Evolutionary conservation across 345 rosid species (phyloP).

Genomic region (Dipteronia dyeriana): DNA sequence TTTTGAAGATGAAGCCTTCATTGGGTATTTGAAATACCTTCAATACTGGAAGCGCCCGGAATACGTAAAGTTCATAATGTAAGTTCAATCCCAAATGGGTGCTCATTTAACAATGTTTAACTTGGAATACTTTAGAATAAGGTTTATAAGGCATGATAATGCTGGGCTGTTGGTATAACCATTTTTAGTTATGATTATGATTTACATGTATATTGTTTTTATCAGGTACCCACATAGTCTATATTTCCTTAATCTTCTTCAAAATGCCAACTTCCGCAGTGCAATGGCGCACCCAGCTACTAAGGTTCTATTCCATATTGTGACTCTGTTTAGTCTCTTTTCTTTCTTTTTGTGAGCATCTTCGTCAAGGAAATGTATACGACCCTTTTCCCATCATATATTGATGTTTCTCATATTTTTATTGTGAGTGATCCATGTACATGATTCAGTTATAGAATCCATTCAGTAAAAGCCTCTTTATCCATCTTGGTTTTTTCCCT

Average conservation of each 20-base stretch:
- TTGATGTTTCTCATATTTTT: no score
- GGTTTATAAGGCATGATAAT: no score
- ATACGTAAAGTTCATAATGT: conserved; percentile 87
- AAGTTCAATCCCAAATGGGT: conserved; percentile 30
- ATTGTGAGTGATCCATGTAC: background rate
- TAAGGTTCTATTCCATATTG: conserved; percentile 54
- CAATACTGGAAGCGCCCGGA: conserved; percentile 95
- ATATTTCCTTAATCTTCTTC: conserved; percentile 89
- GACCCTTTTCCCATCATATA: background rate
- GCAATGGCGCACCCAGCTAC: conserved; percentile 97
- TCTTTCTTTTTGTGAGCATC: conserved; percentile 8
- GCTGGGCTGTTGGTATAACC: background rate
- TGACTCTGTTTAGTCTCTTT: conserved; percentile 3
- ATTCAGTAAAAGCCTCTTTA: no score
- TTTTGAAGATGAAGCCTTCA: conserved; percentile 96
- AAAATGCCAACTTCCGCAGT: conserved; percentile 85
- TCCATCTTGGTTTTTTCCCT: no score
- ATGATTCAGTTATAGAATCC: background rate
- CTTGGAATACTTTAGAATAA: no score
- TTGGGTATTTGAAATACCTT: conserved; percentile 94
- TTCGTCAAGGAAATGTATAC: background rate
- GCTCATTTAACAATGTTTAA: background rate
- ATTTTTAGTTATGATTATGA: background rate
- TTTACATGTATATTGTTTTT: background rate
- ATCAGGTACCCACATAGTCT: conserved; percentile 95